Conservation (phyloP, 306 rosid genomes). For the Alnus rubra region DNA sequence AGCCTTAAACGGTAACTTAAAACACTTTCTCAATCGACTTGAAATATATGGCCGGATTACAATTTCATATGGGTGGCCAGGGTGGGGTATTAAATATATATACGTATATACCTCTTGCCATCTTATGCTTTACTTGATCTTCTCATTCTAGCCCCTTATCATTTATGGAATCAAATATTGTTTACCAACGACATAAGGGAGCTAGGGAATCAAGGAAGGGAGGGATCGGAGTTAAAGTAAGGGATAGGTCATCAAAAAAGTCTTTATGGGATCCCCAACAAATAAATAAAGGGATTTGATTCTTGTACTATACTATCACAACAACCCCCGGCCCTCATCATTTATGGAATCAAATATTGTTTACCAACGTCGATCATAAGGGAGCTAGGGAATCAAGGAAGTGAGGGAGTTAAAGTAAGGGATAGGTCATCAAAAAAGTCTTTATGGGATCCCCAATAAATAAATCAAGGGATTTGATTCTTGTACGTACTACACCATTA, state of each 20-base stretch:
- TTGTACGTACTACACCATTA: too few relatives aligned
- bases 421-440: neutral
- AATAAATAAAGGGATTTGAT: too few relatives aligned
- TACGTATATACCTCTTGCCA: too few relatives aligned
- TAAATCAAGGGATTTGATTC: too few relatives aligned
- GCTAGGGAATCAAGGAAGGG: too few relatives aligned
- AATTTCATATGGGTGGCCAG: neutral
- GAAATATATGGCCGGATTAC: neutral
- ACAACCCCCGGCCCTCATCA: too few relatives aligned
- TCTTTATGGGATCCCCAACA: too few relatives aligned
- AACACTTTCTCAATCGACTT: conserved; percentile 23
- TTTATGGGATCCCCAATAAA: too few relatives aligned
- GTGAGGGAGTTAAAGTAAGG: neutral
- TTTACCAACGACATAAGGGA: neutral
- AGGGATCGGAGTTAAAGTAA: neutral
- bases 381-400: neutral
- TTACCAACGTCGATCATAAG: too few relatives aligned
- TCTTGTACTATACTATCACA: too few relatives aligned
- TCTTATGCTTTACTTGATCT: neutral
- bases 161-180: neutral
- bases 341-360: neutral
- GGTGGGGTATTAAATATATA: conserved; percentile 7
- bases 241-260: neutral
- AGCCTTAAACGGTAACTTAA: conserved; percentile 35
- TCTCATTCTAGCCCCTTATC: neutral